phyloP scores from a whole-genome alignment of 805 yeast species.

The Barnettozyma sp. region DNA sequence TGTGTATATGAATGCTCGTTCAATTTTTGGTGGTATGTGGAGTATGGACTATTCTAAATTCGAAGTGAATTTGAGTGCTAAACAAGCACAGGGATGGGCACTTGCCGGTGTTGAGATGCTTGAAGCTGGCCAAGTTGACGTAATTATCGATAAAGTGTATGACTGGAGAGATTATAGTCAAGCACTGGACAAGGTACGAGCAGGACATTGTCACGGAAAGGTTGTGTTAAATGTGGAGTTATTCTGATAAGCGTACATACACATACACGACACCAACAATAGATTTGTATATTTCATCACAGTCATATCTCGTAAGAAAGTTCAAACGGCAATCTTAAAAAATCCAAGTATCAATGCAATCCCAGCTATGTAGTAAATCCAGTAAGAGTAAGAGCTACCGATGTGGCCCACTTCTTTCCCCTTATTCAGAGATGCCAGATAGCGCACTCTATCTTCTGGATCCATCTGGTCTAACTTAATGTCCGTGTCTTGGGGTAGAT shows the following conservation, averaged over 20 bases:
- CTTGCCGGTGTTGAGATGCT: conserved; percentile 38
- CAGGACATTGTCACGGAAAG: conserved; percentile 61
- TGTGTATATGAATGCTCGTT: conserved; percentile 30
- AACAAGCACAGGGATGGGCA: conserved; percentile 32
- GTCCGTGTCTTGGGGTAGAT: background rate
- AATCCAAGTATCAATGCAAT: conserved; percentile 26
- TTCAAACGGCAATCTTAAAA: conserved; percentile 15
- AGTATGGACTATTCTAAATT: conserved; percentile 32
- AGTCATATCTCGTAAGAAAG: background rate
- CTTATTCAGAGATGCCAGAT: conserved; percentile 20
- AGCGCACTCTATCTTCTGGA: conserved; percentile 66
- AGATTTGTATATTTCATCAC: background rate
- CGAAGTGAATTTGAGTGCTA: conserved; percentile 30
- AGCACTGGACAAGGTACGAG: conserved; percentile 47
- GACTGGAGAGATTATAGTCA: conserved; percentile 46
- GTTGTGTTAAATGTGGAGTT: conserved; percentile 44
- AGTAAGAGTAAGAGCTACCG: conserved; percentile 10
- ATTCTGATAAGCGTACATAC: too few species aligned
- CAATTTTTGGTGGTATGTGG: conserved; percentile 31
- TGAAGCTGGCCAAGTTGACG: conserved; percentile 36
- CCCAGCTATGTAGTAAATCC: conserved; percentile 29
- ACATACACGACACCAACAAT: background rate
- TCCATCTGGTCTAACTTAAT: conserved; percentile 31
- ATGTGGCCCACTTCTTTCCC: background rate
- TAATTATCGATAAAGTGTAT: conserved; percentile 47